Evolutionary conservation across 306 rosid species (phyloP), one percentile per base, ranked within the genome.

Genomic region (Begonia loranthoides): DNA sequence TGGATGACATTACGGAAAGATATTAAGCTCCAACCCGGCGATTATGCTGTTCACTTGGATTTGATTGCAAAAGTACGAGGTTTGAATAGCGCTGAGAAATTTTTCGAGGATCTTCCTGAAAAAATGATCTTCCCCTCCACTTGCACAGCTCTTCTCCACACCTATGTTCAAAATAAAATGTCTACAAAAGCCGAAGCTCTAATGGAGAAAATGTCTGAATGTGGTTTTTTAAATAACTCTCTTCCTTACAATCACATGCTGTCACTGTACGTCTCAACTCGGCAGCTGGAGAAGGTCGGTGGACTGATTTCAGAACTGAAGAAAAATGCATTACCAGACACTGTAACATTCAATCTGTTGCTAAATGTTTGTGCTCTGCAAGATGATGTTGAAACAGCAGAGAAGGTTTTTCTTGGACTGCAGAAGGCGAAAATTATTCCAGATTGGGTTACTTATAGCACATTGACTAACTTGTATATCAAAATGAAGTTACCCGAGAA

Each of bases 31-130:
- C 66, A 67, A 41, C 66, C 77, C 6, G 95, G 95, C 39, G 97
- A 90, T 53, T 85, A 85, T 62, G 97, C 94, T 7, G 75, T 82
- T 60, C 94, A 85, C 65, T 79, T 90, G 73, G 97, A 90, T 68
- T 85, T 90, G 82, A 70, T 90, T 75, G 76, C 83, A 9, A 90
- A 90, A 82, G 77, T 85, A 50, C 86, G 92, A 0, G 95, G 97
- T 28, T 58, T 90, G 52, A 68, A 47, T 34, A 78, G 92, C 40
- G 94, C 95, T 1, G 97, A 85, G 55, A 90, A 90, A 39, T 90
- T 90, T 74, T 90, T 90, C 46, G 94, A 85, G 80, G 94, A 82
- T 78, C 74, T 90, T 39, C 94, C 94, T 19, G 77, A 74, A 28
- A 43, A 55, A 17, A 68, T 80, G 81, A 69, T 66, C 49, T 80